These are phyloP conservation scores for Aspergillus jensenii DNA, from an alignment of 2,329 filamentous ascomycete genomes.

Conservation along the genomic window DNA sequence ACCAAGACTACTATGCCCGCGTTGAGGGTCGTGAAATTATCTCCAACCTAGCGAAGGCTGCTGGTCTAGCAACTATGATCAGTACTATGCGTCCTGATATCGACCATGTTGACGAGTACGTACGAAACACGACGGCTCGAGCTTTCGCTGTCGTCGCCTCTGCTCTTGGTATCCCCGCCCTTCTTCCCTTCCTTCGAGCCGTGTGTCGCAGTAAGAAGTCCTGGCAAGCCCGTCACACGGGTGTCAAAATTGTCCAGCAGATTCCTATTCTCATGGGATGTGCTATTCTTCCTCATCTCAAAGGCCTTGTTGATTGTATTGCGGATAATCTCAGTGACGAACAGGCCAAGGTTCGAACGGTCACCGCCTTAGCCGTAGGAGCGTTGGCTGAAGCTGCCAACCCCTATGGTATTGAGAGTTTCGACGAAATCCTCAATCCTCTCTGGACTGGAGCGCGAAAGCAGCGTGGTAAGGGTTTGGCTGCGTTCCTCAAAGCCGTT, in stretches of 20 bases:
- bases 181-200: conserved; percentile 90
- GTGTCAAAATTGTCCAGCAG: conserved; percentile 98
- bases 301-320: conserved; percentile 94
- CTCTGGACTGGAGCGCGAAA: conserved; percentile 96
- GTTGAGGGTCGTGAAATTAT: conserved; percentile 99
- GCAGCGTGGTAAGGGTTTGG: conserved; percentile 92
- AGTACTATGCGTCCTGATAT: conserved; percentile 99
- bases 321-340: conserved; percentile 95
- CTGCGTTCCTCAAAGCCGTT: conserved; percentile 94
- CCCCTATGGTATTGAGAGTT: conserved; percentile 98
- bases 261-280: conserved; percentile 99
- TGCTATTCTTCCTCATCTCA: conserved; percentile 90
- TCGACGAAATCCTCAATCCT: conserved; percentile 95
- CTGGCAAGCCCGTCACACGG: conserved; percentile 96
- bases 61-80: conserved; percentile 97
- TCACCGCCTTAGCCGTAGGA: conserved; percentile 91
- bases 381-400: conserved; percentile 94
- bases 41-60: conserved; percentile 94
- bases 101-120: conserved; percentile 97
- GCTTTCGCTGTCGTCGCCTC: conserved; percentile 97
- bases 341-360: conserved; percentile 95
- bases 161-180: conserved; percentile 89
- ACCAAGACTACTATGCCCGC: conserved; percentile 98
- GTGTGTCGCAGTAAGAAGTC: conserved; percentile 98
- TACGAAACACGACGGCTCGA: conserved; percentile 93